A percentile compares a stretch with the other conserved stretches of the same genome.
Evolutionary conservation across 2,329 filamentous ascomycete genomes (phyloP).

Genomic region (Diaporthe capsici): DNA sequence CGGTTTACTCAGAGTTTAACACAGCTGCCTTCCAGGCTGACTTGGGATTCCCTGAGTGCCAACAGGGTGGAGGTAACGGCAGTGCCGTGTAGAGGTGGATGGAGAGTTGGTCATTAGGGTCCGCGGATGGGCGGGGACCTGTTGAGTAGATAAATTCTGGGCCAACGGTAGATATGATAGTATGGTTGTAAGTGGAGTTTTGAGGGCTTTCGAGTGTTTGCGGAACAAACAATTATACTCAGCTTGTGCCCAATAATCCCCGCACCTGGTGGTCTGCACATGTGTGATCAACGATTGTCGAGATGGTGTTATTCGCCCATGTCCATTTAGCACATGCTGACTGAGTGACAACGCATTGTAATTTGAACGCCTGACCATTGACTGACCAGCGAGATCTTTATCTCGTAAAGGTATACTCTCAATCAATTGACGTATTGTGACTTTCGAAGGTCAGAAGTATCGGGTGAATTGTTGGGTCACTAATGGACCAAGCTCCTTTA

Average conservation of each 20-base stretch:
- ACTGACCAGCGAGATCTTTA: background rate
- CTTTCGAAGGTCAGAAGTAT: background rate
- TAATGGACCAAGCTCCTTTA: background rate
- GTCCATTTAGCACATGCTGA: background rate
- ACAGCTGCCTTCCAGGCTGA: constrained; percentile 39
- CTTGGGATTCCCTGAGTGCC: constrained; percentile 21
- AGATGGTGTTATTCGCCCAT: background rate
- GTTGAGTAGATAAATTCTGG: background rate
- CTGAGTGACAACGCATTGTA: background rate
- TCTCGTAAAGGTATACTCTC: background rate
- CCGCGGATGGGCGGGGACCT: background rate
- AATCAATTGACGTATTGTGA: background rate
- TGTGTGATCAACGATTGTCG: too few relatives aligned
- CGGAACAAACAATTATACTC: background rate
- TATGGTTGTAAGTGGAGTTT: background rate
- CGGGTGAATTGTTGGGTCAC: too few relatives aligned
- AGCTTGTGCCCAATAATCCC: background rate
- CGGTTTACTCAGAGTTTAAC: constrained; percentile 41
- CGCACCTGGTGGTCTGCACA: too few relatives aligned
- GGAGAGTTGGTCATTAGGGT: background rate
- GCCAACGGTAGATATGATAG: background rate
- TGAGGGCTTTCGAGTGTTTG: background rate
- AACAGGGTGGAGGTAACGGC: background rate
- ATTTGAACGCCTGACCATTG: background rate
- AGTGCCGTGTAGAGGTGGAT: background rate